A percentile compares a stretch with the other conserved stretches of the same genome.
Evolutionary conservation across 2,329 filamentous ascomycete species (phyloP).

Genomic region (Ascochyta viciae-villosae): DNA sequence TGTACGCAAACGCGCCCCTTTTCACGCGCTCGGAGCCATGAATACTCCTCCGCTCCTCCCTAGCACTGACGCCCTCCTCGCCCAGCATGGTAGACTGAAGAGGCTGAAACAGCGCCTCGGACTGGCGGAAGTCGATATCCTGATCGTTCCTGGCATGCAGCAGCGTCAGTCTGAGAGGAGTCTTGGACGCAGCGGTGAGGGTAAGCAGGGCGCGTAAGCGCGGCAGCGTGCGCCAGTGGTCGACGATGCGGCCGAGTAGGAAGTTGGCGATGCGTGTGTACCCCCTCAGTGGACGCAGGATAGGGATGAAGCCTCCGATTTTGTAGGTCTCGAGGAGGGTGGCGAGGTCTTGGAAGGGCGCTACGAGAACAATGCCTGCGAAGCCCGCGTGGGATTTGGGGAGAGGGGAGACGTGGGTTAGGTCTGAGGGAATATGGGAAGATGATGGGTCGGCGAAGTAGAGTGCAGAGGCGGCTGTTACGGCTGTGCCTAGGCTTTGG

Average conservation of each 20-base stretch:
- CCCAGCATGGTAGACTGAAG: slow-evolving; percentile 40
- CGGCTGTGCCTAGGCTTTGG: slow-evolving; percentile 87
- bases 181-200: slow-evolving; percentile 41
- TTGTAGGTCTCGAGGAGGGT: slow-evolving; percentile 78
- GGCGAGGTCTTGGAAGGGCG: slow-evolving; percentile 78
- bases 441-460: slow-evolving; percentile 62
- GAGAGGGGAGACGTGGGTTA: slow-evolving; percentile 16
- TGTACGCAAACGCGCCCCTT: slow-evolving; percentile 47
- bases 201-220: slow-evolving; percentile 67
- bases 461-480: slow-evolving; percentile 77
- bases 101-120: slow-evolving; percentile 45
- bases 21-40: slow-evolving; percentile 41
- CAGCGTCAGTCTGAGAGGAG: slow-evolving; percentile 68
- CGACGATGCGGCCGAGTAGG: slow-evolving; percentile 71
- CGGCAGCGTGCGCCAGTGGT: slow-evolving; percentile 78
- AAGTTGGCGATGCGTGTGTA: slow-evolving; percentile 70
- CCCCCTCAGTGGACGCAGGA: slow-evolving; percentile 75
- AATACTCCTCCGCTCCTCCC: slow-evolving; percentile 41
- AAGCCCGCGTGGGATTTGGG: slow-evolving; percentile 61
- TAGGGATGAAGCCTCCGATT: slow-evolving; percentile 77
- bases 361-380: slow-evolving; percentile 79
- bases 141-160: slow-evolving; percentile 82
- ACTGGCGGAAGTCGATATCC: slow-evolving; percentile 80
- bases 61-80: slow-evolving; percentile 32
- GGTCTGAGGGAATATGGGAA: slow-evolving; percentile 23